phyloP scores from a whole-genome alignment of 2,329 filamentous ascomycete species.

The Fusarium sp. region DNA sequence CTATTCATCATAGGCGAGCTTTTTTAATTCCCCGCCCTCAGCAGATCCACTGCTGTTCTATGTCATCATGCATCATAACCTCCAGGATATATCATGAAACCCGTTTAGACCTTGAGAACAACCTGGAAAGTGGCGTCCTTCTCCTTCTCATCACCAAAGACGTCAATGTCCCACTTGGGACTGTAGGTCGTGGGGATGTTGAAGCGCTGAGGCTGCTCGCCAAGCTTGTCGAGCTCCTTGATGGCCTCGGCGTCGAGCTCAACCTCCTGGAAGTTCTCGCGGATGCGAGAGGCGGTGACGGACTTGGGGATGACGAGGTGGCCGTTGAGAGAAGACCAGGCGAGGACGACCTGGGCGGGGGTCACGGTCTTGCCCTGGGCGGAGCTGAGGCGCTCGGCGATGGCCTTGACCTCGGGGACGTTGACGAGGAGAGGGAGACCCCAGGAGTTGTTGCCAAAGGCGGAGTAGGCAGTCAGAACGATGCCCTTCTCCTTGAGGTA shows the following conservation, averaged over 20 bases:
- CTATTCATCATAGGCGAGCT: neutral
- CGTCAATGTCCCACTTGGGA: slow-evolving; percentile 66
- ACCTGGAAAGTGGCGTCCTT: slow-evolving; percentile 60
- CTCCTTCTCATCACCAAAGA: slow-evolving; percentile 66
- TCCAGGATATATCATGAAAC: slow-evolving; percentile 33
- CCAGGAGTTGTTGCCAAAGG: slow-evolving; percentile 59
- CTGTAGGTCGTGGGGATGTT: slow-evolving; percentile 58
- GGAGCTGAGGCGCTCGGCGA: slow-evolving; percentile 59
- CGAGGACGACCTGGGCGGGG: slow-evolving; percentile 59
- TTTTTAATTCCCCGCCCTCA: neutral
- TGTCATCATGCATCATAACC: slow-evolving; percentile 26
- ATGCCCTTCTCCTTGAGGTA: slow-evolving; percentile 73
- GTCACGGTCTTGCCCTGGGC: slow-evolving; percentile 52
- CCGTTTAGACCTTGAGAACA: slow-evolving; percentile 45
- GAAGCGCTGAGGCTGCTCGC: slow-evolving; percentile 59
- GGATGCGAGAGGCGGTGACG: slow-evolving; percentile 74
- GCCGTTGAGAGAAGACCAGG: slow-evolving; percentile 69
- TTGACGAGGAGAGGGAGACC: slow-evolving; percentile 66
- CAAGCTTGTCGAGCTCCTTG: slow-evolving; percentile 69
- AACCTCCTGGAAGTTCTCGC: slow-evolving; percentile 75
- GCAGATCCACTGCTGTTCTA: slow-evolving; percentile 21
- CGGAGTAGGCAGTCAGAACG: slow-evolving; percentile 73
- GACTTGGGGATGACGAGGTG: slow-evolving; percentile 81
- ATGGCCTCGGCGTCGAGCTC: slow-evolving; percentile 69
- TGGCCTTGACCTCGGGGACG: slow-evolving; percentile 64